A percentile compares a stretch with the other conserved stretches of the same genome.
Conservation (phyloP, 2,329 filamentous ascomycete genomes). For the Colletotrichum sublineola region DNA sequence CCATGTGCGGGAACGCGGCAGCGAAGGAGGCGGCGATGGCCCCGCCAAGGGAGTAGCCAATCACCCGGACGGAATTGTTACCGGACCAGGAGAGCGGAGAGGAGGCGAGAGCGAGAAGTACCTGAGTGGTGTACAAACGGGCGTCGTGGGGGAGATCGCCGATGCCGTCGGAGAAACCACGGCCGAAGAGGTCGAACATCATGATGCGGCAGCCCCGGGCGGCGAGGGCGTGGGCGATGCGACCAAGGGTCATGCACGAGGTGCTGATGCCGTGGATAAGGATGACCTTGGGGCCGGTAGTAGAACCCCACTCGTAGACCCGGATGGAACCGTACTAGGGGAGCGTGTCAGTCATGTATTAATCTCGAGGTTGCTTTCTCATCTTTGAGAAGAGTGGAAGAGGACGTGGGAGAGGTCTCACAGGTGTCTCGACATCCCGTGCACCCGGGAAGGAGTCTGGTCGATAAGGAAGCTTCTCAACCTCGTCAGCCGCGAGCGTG, state of each 20-base stretch:
- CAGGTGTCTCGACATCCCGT: constrained; percentile 78
- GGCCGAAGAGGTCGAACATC: constrained; percentile 81
- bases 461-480: constrained; percentile 66
- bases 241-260: constrained; percentile 79
- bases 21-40: constrained; percentile 83
- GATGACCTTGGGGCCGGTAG: constrained; percentile 78
- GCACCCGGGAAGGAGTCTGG: constrained; percentile 78
- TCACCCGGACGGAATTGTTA: constrained; percentile 69
- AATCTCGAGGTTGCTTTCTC: background rate
- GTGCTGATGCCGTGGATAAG: constrained; percentile 89
- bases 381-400: background rate
- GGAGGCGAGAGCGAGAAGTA: constrained; percentile 77
- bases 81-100: constrained; percentile 78
- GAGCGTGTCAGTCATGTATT: constrained; percentile 11
- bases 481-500: constrained; percentile 52
- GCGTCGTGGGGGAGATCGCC: constrained; percentile 78
- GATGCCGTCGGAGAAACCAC: constrained; percentile 76
- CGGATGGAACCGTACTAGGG: constrained; percentile 77
- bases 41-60: constrained; percentile 88
- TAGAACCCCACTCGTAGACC: constrained; percentile 86
- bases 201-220: constrained; percentile 82
- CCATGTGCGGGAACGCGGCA: constrained; percentile 76
- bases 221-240: constrained; percentile 76
- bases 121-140: constrained; percentile 80
- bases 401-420: constrained; percentile 49